Percentiles rank a stretch among this genome's conserved stretches.
Conservation (phyloP, 192 early-diverging fungal species). For the Coemansia sp. region DNA sequence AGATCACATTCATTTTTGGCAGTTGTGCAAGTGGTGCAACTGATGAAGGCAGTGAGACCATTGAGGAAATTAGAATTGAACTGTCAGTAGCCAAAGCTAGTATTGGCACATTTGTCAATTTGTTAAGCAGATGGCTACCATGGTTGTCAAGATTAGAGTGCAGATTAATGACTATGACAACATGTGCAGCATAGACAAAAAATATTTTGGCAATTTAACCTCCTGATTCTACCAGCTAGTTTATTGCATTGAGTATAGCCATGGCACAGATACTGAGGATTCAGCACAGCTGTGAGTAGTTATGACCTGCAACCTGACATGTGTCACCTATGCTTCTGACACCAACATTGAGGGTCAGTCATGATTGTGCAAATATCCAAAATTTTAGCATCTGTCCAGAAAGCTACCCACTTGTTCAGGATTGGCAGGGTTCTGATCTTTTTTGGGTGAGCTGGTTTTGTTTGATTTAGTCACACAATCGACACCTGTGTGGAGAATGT, state of each 20-base stretch:
- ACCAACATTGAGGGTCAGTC: too few species aligned
- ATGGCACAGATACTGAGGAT: background rate
- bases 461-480: too few species aligned
- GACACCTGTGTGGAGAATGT: too few species aligned
- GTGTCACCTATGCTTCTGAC: background rate
- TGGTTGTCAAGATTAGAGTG: background rate
- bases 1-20: background rate
- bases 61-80: background rate
- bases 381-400: too few species aligned
- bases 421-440: too few species aligned
- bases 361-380: too few species aligned
- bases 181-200: background rate
- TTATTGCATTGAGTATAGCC: background rate
- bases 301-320: background rate
- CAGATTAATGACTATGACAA: too few species aligned
- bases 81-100: background rate
- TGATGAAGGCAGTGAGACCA: background rate
- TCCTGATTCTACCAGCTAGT: background rate
- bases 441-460: too few species aligned
- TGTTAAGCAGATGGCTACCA: background rate
- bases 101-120: background rate
- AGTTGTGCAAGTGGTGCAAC: background rate
- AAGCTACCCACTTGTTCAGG: too few species aligned
- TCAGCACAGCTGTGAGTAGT: background rate
- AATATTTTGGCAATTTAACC: background rate